phyloP scores from a whole-genome alignment of 1,139 yeast genomes.

The Geotrichum phurueaensis region DNA sequence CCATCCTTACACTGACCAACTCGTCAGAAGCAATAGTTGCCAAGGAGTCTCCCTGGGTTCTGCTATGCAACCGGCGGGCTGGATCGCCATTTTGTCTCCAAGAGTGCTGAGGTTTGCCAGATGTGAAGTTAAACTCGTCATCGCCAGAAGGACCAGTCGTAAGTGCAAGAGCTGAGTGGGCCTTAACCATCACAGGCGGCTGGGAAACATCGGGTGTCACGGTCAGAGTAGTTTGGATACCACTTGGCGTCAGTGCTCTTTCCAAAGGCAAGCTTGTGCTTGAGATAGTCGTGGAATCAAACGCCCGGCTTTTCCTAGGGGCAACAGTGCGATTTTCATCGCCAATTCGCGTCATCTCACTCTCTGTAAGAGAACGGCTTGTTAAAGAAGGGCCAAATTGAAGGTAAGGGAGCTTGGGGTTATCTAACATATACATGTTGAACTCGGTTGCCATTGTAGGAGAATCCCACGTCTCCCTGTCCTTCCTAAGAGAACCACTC shows the following conservation, averaged over 20 bases:
- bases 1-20: slow-evolving; percentile 71
- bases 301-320: not conserved
- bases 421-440: slow-evolving; percentile 14
- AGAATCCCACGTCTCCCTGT: slow-evolving; percentile 7
- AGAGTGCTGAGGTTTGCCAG: slow-evolving; percentile 45
- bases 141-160: not conserved
- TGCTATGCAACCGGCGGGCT: slow-evolving; percentile 41
- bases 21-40: slow-evolving; percentile 88
- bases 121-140: slow-evolving; percentile 3
- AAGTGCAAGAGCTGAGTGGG: not conserved
- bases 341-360: slow-evolving; percentile 11
- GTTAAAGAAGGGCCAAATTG: not conserved
- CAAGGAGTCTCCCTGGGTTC: slow-evolving; percentile 63
- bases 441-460: slow-evolving; percentile 14
- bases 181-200: not conserved
- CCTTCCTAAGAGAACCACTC: not conserved
- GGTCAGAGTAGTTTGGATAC: not conserved
- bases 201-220: not conserved
- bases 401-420: slow-evolving; percentile 4
- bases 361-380: slow-evolving; percentile 5
- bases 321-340: not conserved
- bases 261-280: not conserved
- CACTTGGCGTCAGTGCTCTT: not conserved
- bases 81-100: slow-evolving; percentile 60
- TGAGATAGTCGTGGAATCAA: not conserved